Conservation (phyloP, 495 filamentous ascomycete species). For the Hypoxylon rickii region DNA sequence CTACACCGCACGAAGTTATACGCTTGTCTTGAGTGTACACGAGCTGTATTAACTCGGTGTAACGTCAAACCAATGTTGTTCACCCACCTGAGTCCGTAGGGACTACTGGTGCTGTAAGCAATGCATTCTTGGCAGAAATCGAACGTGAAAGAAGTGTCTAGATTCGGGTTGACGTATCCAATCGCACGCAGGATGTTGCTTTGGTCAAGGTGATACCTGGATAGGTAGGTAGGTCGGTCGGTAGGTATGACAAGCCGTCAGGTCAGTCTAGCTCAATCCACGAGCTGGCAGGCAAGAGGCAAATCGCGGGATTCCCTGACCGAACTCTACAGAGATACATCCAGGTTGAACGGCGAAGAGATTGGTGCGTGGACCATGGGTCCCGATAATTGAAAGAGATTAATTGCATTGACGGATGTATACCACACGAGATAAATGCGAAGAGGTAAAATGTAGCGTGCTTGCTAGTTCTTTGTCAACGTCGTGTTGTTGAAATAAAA, state of each 20-base stretch:
- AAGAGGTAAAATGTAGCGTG: neutral
- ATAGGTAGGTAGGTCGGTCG: no score
- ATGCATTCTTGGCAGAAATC: neutral
- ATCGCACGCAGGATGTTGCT: neutral
- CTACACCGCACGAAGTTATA: no score
- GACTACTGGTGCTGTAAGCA: neutral
- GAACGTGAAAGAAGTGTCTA: neutral
- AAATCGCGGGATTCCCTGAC: neutral
- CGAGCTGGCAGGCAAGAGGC: neutral
- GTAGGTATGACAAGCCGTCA: no score
- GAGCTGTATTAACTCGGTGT: no score
- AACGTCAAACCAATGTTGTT: no score
- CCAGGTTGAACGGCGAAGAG: neutral
- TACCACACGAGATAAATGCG: neutral
- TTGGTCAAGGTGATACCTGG: no score
- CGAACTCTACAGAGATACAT: neutral
- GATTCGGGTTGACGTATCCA: neutral
- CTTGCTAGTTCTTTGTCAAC: no score
- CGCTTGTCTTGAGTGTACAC: no score
- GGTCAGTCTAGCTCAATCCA: neutral
- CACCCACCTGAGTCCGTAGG: no score
- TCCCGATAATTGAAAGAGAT: neutral
- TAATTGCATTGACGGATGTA: neutral
- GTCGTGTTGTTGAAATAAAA: no score
- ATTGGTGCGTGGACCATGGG: neutral